Conservation (phyloP, 257 asterid genomes). For the Solanum corneliomulleri region DNA sequence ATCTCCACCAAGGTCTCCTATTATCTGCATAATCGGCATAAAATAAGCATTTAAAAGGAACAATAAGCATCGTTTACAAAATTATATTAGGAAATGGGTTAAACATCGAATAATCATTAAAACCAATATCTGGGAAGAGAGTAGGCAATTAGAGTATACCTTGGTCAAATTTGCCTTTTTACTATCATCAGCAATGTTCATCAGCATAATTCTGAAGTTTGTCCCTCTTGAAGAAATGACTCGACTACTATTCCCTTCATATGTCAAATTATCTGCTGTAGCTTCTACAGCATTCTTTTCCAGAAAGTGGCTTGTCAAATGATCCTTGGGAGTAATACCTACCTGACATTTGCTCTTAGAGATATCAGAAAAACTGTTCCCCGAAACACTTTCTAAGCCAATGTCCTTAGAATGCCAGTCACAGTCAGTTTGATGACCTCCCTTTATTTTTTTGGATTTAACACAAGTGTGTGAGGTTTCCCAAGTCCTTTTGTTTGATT, state of each 20-base stretch:
- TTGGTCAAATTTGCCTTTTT: conserved; percentile 62
- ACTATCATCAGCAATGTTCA: conserved; percentile 79
- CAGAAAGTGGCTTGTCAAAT: conserved; percentile 12
- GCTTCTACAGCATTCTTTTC: conserved; percentile 18
- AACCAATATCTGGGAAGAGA: not conserved
- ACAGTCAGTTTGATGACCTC: conserved; percentile 35
- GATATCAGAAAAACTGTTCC: conserved; percentile 11
- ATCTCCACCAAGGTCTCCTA: conserved; percentile 71
- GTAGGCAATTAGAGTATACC: conserved; percentile 23
- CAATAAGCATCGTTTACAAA: not conserved
- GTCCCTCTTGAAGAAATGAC: conserved; percentile 12
- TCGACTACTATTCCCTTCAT: conserved; percentile 13
- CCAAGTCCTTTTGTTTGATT: conserved; percentile 66
- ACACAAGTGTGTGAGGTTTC: conserved; percentile 70
- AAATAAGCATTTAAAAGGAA: not conserved
- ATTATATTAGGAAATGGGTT: not conserved
- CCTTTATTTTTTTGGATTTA: conserved; percentile 82
- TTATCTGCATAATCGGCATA: conserved; percentile 39
- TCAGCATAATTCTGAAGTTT: conserved; percentile 46
- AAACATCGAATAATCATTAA: not conserved
- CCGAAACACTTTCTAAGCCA: conserved; percentile 19
- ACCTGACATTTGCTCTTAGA: conserved; percentile 11
- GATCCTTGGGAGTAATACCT: conserved; percentile 9
- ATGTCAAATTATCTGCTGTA: conserved; percentile 14
- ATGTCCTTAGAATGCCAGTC: conserved; percentile 28